A percentile compares a stretch with the other conserved stretches of the same genome.
These are phyloP conservation scores for Polysphondylium violaceum DNA, from an alignment of 78 protist genomes.

Conservation along the genomic window DNA sequence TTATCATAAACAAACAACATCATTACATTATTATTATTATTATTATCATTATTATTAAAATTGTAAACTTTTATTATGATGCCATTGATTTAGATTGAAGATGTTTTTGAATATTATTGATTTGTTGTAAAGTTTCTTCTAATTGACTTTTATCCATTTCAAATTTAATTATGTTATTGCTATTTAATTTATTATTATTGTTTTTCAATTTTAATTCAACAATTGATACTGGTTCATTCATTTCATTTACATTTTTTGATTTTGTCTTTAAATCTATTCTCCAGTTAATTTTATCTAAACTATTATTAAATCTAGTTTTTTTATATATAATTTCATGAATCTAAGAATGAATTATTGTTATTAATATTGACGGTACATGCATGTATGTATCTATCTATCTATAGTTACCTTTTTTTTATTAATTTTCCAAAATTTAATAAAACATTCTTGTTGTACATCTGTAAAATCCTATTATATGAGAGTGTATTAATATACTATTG, in stretches of 20 bases:
- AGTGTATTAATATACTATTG: background rate
- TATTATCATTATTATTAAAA: background rate
- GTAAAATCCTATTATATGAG: slow-evolving; percentile 8
- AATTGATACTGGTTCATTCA: slow-evolving; percentile 71
- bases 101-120: slow-evolving; percentile 77
- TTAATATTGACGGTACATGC: no score
- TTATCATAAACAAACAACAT: background rate
- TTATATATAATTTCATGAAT: slow-evolving; percentile 62
- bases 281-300: slow-evolving; percentile 61
- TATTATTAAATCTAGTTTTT: slow-evolving; percentile 55
- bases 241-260: slow-evolving; percentile 56
- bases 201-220: slow-evolving; percentile 48
- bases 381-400: no score
- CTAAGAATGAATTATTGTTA: background rate
- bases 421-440: slow-evolving; percentile 66
- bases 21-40: background rate
- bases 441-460: slow-evolving; percentile 46
- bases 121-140: slow-evolving; percentile 63
- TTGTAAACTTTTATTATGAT: background rate
- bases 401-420: slow-evolving; percentile 57
- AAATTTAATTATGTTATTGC: slow-evolving; percentile 44
- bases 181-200: background rate
- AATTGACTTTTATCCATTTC: slow-evolving; percentile 75
- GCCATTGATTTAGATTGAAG: slow-evolving; percentile 11
- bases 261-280: slow-evolving; percentile 75